phyloP scores from a whole-genome alignment of 108 stramenopile genomes.

The Skeletonema menzelii region DNA sequence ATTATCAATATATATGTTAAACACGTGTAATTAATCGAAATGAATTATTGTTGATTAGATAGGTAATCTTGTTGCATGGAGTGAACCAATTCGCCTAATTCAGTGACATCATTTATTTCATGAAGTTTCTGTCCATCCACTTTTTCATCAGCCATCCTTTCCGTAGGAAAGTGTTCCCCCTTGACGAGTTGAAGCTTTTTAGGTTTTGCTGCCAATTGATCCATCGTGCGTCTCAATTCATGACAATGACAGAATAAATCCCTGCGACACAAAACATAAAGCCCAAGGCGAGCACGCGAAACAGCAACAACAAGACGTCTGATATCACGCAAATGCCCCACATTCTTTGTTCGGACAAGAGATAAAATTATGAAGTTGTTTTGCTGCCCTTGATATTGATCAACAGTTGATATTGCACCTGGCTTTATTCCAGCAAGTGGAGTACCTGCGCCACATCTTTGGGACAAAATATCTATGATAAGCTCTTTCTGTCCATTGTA shows the following conservation, averaged over 20 bases:
- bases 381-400: conserved; percentile 98
- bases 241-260: conserved; percentile 68
- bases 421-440: conserved; percentile 78
- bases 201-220: conserved; percentile 55
- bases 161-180: conserved; percentile 62
- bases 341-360: conserved; percentile 89
- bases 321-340: conserved; percentile 96
- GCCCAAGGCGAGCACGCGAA: conserved; percentile 93
- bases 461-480: conserved; percentile 84
- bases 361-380: conserved; percentile 95
- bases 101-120: conserved; percentile 70
- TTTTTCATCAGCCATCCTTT: conserved; percentile 53
- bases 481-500: conserved; percentile 98
- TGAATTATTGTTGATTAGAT: conserved; percentile 38
- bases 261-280: conserved; percentile 91
- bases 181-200: conserved; percentile 70
- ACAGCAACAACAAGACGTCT: conserved; percentile 97
- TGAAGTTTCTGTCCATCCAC: conserved; percentile 52
- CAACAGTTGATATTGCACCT: conserved; percentile 82
- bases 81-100: conserved; percentile 81
- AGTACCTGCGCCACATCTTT: conserved; percentile 83
- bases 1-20: conserved; percentile 27
- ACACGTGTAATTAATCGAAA: conserved; percentile 35
- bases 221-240: conserved; percentile 75
- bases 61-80: conserved; percentile 64